These are phyloP conservation scores for Nothophoma quercina DNA, from an alignment of 2,329 filamentous ascomycete genomes.

Conservation along the genomic window DNA sequence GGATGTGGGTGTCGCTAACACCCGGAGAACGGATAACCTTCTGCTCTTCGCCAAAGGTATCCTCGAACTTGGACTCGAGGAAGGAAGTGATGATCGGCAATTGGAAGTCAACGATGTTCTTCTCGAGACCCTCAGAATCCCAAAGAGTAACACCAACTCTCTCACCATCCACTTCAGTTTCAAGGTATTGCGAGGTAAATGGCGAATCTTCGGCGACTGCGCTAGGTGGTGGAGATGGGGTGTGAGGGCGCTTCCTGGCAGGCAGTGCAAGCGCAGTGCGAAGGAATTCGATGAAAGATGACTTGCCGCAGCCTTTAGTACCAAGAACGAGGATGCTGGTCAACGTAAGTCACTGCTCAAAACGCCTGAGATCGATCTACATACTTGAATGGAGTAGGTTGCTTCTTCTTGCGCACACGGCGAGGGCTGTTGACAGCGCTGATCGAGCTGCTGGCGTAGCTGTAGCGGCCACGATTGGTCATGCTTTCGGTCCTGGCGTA, in stretches of 20 bases:
- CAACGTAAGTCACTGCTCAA: slow-evolving; percentile 22
- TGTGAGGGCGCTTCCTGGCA: slow-evolving; percentile 72
- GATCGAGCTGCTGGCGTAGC: slow-evolving; percentile 90
- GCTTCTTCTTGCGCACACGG: slow-evolving; percentile 90
- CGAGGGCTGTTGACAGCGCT: slow-evolving; percentile 94
- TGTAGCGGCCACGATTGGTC: slow-evolving; percentile 94
- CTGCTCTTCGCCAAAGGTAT: slow-evolving; percentile 96
- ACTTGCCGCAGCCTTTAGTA: slow-evolving; percentile 87
- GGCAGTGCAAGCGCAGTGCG: slow-evolving; percentile 84
- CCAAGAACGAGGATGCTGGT: slow-evolving; percentile 87
- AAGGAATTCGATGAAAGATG: slow-evolving; percentile 95
- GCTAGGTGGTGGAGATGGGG: slow-evolving; percentile 54
- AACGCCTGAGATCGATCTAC: slow-evolving; percentile 48
- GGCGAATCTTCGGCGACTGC: slow-evolving; percentile 56
- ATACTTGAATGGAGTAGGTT: slow-evolving; percentile 98
- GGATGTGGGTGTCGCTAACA: slow-evolving; percentile 94
- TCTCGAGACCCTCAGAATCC: slow-evolving; percentile 96
- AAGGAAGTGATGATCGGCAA: slow-evolving; percentile 90
- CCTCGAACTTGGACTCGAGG: slow-evolving; percentile 97
- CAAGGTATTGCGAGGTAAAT: slow-evolving; percentile 88
- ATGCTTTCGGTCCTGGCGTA: slow-evolving; percentile 91
- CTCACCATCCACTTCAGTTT: slow-evolving; percentile 93
- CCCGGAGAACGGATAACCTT: slow-evolving; percentile 94
- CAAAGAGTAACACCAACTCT: slow-evolving; percentile 91
- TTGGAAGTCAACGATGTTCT: slow-evolving; percentile 93